Conservation (phyloP, 495 filamentous ascomycete genomes). For the Aspergillus affinis region DNA sequence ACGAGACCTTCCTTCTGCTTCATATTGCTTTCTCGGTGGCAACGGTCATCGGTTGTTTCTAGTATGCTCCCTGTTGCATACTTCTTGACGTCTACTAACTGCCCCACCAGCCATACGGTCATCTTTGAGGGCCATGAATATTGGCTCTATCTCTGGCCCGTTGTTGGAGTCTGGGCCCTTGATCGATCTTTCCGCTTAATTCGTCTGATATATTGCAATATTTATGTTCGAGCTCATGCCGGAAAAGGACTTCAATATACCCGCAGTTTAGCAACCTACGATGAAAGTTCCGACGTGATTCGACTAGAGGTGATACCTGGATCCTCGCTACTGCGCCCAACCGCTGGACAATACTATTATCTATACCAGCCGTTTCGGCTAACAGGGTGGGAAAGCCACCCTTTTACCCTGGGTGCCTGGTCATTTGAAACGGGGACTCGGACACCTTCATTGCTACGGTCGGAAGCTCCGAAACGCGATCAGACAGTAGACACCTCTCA, state of each 20-base stretch:
- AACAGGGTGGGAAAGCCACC: conserved; percentile 59
- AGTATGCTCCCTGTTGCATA: conserved; percentile 37
- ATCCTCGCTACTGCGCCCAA: conserved; percentile 31
- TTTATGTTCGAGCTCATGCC: conserved; percentile 25
- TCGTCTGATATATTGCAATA: conserved; percentile 50
- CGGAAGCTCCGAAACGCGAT: conserved; percentile 5
- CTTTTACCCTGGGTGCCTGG: conserved; percentile 57
- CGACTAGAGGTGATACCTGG: conserved; percentile 44
- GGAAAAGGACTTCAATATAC: conserved; percentile 24
- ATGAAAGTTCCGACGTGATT: conserved; percentile 50
- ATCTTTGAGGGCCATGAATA: conserved; percentile 49
- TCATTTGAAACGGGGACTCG: conserved; percentile 20
- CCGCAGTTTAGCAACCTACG: conserved; percentile 42
- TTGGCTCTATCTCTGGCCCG: conserved; percentile 53
- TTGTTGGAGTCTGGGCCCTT: conserved; percentile 48
- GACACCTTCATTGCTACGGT: not conserved
- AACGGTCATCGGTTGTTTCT: conserved; percentile 51
- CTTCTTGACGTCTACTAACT: conserved; percentile 5
- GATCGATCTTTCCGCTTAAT: conserved; percentile 50
- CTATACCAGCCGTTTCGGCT: conserved; percentile 51
- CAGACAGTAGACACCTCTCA: conserved; percentile 25
- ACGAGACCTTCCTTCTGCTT: conserved; percentile 54
- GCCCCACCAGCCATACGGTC: conserved; percentile 42
- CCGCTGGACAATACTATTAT: conserved; percentile 56
- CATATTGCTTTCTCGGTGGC: conserved; percentile 54